phyloP scores from a whole-genome alignment of 192 early-diverging fungal genomes.

The Coemansia sp. region DNA sequence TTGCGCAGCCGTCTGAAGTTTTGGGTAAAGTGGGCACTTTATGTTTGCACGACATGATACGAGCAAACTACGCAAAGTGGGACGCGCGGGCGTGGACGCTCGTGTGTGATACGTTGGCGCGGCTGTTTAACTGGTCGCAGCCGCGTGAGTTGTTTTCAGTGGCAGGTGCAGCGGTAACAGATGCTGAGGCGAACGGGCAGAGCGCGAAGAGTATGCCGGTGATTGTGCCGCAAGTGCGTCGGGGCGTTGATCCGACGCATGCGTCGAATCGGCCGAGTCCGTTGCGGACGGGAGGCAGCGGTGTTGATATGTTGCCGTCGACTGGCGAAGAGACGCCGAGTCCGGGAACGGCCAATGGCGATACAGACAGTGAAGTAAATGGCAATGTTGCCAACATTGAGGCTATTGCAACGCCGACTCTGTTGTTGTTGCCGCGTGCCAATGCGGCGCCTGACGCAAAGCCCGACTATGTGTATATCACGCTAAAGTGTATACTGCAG shows the following conservation, averaged over 20 bases:
- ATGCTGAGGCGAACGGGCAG: slow-evolving; percentile 8
- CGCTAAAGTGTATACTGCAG: slow-evolving; percentile 88
- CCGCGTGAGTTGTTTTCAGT: slow-evolving; percentile 59
- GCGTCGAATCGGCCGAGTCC: slow-evolving; percentile 32
- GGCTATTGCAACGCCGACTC: not conserved
- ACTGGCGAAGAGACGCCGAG: slow-evolving; percentile 16
- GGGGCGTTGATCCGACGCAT: slow-evolving; percentile 9
- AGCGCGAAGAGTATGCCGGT: slow-evolving; percentile 8
- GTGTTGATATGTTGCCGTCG: slow-evolving; percentile 23
- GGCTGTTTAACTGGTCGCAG: slow-evolving; percentile 80
- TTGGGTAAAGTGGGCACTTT: slow-evolving; percentile 85
- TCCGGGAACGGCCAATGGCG: not conserved
- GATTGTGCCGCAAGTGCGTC: slow-evolving; percentile 14
- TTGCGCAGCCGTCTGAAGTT: slow-evolving; percentile 91
- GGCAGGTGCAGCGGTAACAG: slow-evolving; percentile 32
- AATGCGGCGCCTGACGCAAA: slow-evolving; percentile 15
- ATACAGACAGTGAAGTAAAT: not conserved
- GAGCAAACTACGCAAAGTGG: slow-evolving; percentile 73
- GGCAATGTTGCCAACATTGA: no score
- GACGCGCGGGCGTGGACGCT: slow-evolving; percentile 71
- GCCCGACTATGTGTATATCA: slow-evolving; percentile 81
- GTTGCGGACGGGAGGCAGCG: slow-evolving; percentile 26
- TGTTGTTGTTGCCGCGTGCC: slow-evolving; percentile 2
- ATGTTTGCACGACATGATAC: slow-evolving; percentile 87
- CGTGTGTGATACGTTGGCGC: slow-evolving; percentile 66